Conservation (phyloP, 257 asterid genomes). For the Paraleonurus japonicus region DNA sequence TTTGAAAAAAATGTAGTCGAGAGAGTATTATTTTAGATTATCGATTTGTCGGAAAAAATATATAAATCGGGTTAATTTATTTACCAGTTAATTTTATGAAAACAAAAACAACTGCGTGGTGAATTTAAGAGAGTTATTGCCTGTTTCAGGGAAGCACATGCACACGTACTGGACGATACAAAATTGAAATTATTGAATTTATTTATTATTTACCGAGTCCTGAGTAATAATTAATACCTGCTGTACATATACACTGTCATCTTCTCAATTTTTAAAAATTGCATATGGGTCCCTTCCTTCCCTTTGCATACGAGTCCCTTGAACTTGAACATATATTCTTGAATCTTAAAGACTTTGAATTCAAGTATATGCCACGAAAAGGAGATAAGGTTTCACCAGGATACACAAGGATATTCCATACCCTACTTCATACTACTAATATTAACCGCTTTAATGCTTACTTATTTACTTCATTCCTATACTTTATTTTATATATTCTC, state of each 20-base stretch:
- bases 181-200: background rate
- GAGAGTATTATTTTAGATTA: too few relatives aligned
- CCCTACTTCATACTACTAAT: conserved; percentile 33
- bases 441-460: background rate
- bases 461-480: background rate
- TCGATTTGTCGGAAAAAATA: too few relatives aligned
- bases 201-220: background rate
- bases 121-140: background rate
- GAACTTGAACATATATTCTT: conserved; percentile 11
- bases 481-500: too few relatives aligned
- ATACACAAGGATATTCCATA: conserved; percentile 25
- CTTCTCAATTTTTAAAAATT: conserved; percentile 6
- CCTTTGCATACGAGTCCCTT: background rate
- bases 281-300: background rate
- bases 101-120: background rate
- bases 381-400: background rate
- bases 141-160: conserved; percentile 8
- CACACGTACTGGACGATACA: background rate
- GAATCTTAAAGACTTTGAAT: conserved; percentile 36
- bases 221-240: conserved; percentile 8
- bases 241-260: conserved; percentile 17
- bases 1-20: too few relatives aligned
- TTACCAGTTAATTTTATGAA: too few relatives aligned
- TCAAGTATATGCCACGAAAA: conserved; percentile 34
- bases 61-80: too few relatives aligned